Conservation (phyloP, 495 filamentous ascomycete genomes). For the Aspergillus biplanus region DNA sequence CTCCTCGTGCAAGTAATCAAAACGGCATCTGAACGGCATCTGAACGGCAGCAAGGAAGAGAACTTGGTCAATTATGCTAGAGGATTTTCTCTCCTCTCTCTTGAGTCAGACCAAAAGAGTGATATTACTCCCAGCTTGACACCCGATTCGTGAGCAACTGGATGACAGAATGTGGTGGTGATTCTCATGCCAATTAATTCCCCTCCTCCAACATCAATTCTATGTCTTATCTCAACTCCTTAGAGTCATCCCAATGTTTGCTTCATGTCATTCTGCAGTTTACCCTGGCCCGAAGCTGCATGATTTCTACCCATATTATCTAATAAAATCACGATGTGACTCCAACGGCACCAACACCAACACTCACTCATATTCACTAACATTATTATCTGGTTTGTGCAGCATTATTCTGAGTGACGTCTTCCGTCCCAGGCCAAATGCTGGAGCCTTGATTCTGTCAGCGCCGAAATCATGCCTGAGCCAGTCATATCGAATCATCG, state of each 20-base stretch:
- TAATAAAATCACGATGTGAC: conserved; percentile 4
- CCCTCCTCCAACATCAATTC: neutral
- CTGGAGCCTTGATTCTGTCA: neutral
- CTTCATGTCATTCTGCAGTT: neutral
- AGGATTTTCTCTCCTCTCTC: neutral
- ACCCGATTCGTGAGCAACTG: neutral
- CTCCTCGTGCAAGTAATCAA: neutral
- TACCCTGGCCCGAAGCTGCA: neutral
- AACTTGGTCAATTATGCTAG: too few relatives aligned
- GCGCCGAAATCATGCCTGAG: neutral
- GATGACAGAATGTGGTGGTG: neutral
- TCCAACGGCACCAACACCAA: neutral
- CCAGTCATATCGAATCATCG: neutral
- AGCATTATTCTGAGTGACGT: neutral
- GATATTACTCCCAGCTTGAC: neutral
- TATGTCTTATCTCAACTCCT: neutral
- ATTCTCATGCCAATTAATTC: neutral
- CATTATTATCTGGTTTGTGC: neutral
- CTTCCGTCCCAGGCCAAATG: neutral
- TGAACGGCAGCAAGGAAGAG: too few relatives aligned
- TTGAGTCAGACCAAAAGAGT: neutral
- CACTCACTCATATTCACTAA: neutral
- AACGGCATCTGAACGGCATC: neutral
- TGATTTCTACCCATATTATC: neutral
- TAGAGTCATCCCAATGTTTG: neutral